phyloP scores from a whole-genome alignment of 2,329 filamentous ascomycete genomes.

The Didymellaceae sp. region DNA sequence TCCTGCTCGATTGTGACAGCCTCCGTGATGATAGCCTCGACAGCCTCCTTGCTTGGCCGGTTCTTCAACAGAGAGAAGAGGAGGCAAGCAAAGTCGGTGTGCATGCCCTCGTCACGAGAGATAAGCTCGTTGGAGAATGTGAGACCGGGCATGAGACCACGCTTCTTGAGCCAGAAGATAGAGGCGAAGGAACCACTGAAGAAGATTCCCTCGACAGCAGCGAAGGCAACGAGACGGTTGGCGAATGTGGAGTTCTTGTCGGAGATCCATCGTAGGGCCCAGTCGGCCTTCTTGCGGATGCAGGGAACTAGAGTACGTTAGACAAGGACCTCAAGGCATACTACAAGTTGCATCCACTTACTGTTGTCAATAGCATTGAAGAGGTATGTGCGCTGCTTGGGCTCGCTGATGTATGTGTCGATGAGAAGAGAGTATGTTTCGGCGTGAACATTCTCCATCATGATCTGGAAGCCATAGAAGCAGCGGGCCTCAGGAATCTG shows the following conservation, averaged over 20 bases:
- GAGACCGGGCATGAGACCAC: slow-evolving; percentile 95
- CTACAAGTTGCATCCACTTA: slow-evolving; percentile 54
- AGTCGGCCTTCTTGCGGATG: slow-evolving; percentile 98
- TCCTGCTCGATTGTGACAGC: slow-evolving; percentile 96
- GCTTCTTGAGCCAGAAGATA: slow-evolving; percentile 99
- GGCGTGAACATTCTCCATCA: slow-evolving; percentile 99
- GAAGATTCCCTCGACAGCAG: slow-evolving; percentile 98
- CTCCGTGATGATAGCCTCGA: slow-evolving; percentile 89
- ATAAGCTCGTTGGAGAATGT: slow-evolving; percentile 99
- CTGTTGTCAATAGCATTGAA: slow-evolving; percentile 99
- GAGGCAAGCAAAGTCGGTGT: slow-evolving; percentile 98
- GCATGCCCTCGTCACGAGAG: slow-evolving; percentile 97
- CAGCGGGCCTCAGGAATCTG: slow-evolving; percentile 97
- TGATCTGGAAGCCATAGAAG: slow-evolving; percentile 99
- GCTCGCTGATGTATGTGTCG: slow-evolving; percentile 99
- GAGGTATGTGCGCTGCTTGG: slow-evolving; percentile 88
- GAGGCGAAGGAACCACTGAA: slow-evolving; percentile 98
- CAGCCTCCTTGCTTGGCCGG: slow-evolving; percentile 80
- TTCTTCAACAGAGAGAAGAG: slow-evolving; percentile 97
- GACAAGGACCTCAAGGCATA: neutral
- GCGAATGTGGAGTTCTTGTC: slow-evolving; percentile 95
- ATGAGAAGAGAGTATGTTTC: slow-evolving; percentile 99
- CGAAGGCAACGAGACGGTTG: slow-evolving; percentile 93
- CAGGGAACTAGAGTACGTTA: slow-evolving; percentile 72
- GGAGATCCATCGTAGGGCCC: slow-evolving; percentile 93